These are phyloP conservation scores for Scheffersomyces stambukii DNA, from an alignment of 1,139 yeast species.

Conservation along the genomic window DNA sequence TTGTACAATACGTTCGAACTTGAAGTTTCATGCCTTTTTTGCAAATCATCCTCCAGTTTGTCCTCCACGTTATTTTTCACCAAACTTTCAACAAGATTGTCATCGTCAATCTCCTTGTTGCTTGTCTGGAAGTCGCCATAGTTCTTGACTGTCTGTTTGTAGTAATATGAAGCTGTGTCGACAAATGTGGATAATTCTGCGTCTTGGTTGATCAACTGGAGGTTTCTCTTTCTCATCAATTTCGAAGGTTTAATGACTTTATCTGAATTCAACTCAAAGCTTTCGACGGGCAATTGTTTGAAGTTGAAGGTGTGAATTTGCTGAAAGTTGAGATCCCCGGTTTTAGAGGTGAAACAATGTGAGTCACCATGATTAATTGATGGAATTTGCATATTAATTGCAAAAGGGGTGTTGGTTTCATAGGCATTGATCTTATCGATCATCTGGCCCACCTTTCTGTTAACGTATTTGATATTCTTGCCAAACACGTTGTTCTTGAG, in stretches of 20 bases:
- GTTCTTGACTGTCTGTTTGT: no score
- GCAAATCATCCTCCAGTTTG: neutral
- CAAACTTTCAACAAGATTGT: no score
- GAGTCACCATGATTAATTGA: constrained; percentile 26
- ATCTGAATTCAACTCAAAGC: constrained; percentile 7
- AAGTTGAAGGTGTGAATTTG: constrained; percentile 1
- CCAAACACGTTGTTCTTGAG: constrained; percentile 21
- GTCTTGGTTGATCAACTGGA: no score
- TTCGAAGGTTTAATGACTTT: constrained; percentile 1
- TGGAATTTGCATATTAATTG: constrained; percentile 30
- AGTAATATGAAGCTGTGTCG: no score
- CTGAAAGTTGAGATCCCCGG: constrained; percentile 9
- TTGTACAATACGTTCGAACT: constrained; percentile 6
- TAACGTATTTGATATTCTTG: constrained; percentile 24
- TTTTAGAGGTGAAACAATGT: constrained; percentile 18
- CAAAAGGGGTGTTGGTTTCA: constrained; percentile 6
- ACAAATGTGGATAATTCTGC: no score
- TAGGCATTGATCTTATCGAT: constrained; percentile 12
- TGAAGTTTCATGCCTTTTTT: neutral
- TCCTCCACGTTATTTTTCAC: neutral
- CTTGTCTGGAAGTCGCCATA: no score
- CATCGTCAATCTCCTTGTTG: no score
- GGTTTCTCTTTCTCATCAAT: constrained; percentile 5
- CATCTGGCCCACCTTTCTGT: constrained; percentile 17
- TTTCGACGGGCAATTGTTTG: neutral